phyloP scores from a whole-genome alignment of 768 basidiomycete species.

The Mycena haematopus region DNA sequence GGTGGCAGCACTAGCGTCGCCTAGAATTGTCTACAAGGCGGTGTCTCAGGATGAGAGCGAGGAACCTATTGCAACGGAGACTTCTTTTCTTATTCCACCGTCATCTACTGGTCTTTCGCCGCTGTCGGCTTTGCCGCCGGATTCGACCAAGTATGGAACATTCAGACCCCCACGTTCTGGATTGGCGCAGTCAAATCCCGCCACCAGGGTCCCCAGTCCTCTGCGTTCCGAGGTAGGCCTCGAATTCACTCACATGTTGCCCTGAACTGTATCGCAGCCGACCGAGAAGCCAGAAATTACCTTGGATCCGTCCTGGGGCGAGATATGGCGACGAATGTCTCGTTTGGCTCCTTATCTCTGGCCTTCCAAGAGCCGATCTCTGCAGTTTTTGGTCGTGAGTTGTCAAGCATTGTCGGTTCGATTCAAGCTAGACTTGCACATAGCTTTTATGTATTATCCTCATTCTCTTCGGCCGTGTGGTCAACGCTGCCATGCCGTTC shows the following conservation, averaged over 20 bases:
- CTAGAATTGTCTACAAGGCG: constrained; percentile 69
- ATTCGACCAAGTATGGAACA: constrained; percentile 76
- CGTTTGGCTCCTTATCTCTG: constrained; percentile 83
- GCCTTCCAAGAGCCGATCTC: constrained; percentile 69
- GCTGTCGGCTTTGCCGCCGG: constrained; percentile 45
- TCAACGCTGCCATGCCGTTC: constrained; percentile 76
- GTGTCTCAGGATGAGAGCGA: constrained; percentile 49
- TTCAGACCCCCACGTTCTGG: constrained; percentile 62
- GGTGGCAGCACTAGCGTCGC: constrained; percentile 64
- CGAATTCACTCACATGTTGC: not conserved
- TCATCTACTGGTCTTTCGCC: constrained; percentile 60
- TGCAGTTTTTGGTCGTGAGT: constrained; percentile 76
- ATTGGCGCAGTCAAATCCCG: constrained; percentile 57
- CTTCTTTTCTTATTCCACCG: constrained; percentile 62
- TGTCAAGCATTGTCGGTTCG: constrained; percentile 3
- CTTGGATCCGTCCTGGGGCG: constrained; percentile 73
- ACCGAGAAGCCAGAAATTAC: constrained; percentile 57
- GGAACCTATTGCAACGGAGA: constrained; percentile 50
- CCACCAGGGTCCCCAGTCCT: constrained; percentile 59
- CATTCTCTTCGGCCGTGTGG: constrained; percentile 74
- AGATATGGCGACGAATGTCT: constrained; percentile 68
- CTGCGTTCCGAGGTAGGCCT: constrained; percentile 49
- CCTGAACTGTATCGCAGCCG: constrained; percentile 35
- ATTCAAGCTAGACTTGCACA: constrained; percentile 1
- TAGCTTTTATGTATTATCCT: constrained; percentile 74